A percentile compares a stretch with the other conserved stretches of the same genome.
These are phyloP conservation scores for Ligustrum vulgare DNA, from an alignment of 257 asterid genomes.

Conservation along the genomic window DNA sequence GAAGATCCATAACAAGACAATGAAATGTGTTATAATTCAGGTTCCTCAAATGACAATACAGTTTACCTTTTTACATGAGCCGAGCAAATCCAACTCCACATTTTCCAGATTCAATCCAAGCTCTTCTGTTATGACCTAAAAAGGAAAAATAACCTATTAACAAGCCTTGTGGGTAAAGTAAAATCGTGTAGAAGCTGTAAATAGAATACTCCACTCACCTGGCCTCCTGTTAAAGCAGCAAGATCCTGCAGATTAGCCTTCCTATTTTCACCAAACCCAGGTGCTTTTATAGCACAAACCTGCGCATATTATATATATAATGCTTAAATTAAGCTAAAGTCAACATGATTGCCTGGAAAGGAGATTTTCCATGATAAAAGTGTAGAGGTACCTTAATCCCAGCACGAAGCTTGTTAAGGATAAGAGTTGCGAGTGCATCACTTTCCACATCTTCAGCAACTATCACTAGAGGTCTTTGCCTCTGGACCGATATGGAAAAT, in stretches of 20 bases:
- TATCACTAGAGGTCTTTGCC: constrained; percentile 52
- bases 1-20: neutral
- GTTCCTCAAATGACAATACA: neutral
- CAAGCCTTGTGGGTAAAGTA: neutral
- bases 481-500: constrained; percentile 29
- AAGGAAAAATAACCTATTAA: neutral
- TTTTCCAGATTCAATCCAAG: constrained; percentile 53
- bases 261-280: constrained; percentile 67
- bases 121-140: constrained; percentile 48
- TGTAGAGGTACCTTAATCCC: constrained; percentile 45
- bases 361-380: neutral
- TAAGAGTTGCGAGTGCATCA: constrained; percentile 55
- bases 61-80: constrained; percentile 55
- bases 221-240: constrained; percentile 58
- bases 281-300: constrained; percentile 72
- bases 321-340: neutral
- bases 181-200: neutral
- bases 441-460: constrained; percentile 60
- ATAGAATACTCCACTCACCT: constrained; percentile 32
- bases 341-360: neutral
- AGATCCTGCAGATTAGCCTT: constrained; percentile 55
- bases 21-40: neutral
- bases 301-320: constrained; percentile 16
- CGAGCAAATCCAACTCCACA: constrained; percentile 45
- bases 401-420: constrained; percentile 61